Percentiles rank a stretch among this genome's conserved stretches.
These are phyloP conservation scores for Hirsutella minnesotensis DNA, from an alignment of 2,329 filamentous ascomycete species.

Conservation along the genomic window DNA sequence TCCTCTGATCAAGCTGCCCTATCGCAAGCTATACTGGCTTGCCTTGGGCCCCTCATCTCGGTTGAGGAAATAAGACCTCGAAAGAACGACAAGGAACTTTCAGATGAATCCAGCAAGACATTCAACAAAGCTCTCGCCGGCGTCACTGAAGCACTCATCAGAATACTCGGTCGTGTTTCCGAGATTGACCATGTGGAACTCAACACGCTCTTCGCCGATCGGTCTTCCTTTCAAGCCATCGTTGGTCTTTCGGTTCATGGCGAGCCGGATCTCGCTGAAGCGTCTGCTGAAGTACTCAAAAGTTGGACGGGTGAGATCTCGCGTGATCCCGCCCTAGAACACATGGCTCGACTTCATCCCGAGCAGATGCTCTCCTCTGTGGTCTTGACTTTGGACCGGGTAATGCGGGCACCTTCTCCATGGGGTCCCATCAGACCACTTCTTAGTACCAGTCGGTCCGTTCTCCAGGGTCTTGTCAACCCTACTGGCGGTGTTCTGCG, in stretches of 20 bases:
- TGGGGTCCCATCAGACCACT: constrained; percentile 48
- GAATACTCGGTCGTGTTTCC: constrained; percentile 66
- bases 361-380: constrained; percentile 31
- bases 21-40: constrained; percentile 62
- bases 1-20: constrained; percentile 61
- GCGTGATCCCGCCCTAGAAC: constrained; percentile 26
- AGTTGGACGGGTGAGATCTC: constrained; percentile 58
- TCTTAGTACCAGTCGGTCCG: constrained; percentile 43
- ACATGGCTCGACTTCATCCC: constrained; percentile 26
- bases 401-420: constrained; percentile 24
- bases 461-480: constrained; percentile 45
- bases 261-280: constrained; percentile 66
- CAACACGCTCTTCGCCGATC: constrained; percentile 54
- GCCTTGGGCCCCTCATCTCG: constrained; percentile 57
- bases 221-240: constrained; percentile 58
- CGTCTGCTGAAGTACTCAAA: constrained; percentile 73
- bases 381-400: constrained; percentile 25
- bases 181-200: constrained; percentile 64
- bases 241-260: constrained; percentile 74
- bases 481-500: constrained; percentile 43
- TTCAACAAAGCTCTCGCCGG: constrained; percentile 64
- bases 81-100: constrained; percentile 31
- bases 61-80: constrained; percentile 60
- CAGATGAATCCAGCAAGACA: constrained; percentile 33
- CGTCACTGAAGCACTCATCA: constrained; percentile 49